A percentile compares a stretch with the other conserved stretches of the same genome.
phyloP scores from a whole-genome alignment of 116 monocot species.

The Thalassia testudinum region DNA sequence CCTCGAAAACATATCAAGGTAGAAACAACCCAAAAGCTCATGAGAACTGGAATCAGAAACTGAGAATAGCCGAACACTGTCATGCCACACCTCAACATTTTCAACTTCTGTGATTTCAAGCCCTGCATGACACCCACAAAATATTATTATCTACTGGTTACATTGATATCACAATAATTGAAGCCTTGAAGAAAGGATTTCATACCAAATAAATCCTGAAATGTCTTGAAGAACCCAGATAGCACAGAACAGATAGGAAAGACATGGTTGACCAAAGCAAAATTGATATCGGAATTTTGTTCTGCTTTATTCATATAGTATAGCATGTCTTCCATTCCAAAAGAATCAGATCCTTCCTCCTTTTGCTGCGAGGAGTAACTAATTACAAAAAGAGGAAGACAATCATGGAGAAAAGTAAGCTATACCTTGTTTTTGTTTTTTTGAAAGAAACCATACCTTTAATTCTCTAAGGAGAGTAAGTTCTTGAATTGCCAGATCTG shows the following conservation, averaged over 20 bases:
- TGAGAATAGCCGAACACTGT: slow-evolving; percentile 57
- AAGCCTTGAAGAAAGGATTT: no score
- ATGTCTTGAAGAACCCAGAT: slow-evolving; percentile 77
- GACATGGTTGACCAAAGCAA: slow-evolving; percentile 52
- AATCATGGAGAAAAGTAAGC: neutral
- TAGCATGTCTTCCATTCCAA: slow-evolving; percentile 78
- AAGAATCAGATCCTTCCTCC: slow-evolving; percentile 64
- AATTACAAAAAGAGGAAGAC: neutral
- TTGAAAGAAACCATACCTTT: slow-evolving; percentile 37
- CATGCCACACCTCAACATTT: slow-evolving; percentile 86
- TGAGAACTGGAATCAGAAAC: slow-evolving; percentile 50
- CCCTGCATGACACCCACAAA: slow-evolving; percentile 21
- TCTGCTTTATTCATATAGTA: slow-evolving; percentile 89
- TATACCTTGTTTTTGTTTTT: neutral
- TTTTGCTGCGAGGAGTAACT: slow-evolving; percentile 27
- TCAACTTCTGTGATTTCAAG: slow-evolving; percentile 63
- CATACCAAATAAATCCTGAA: slow-evolving; percentile 85
- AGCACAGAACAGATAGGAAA: slow-evolving; percentile 77
- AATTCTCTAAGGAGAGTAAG: slow-evolving; percentile 73
- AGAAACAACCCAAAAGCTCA: slow-evolving; percentile 90
- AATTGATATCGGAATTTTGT: slow-evolving; percentile 39
- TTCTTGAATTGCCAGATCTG: slow-evolving; percentile 55
- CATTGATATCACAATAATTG: no score
- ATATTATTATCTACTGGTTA: neutral
- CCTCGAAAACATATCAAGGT: slow-evolving; percentile 82